A percentile compares a stretch with the other conserved stretches of the same genome.
phyloP scores from a whole-genome alignment of 208 protist species.

The Phytomonas francai region DNA sequence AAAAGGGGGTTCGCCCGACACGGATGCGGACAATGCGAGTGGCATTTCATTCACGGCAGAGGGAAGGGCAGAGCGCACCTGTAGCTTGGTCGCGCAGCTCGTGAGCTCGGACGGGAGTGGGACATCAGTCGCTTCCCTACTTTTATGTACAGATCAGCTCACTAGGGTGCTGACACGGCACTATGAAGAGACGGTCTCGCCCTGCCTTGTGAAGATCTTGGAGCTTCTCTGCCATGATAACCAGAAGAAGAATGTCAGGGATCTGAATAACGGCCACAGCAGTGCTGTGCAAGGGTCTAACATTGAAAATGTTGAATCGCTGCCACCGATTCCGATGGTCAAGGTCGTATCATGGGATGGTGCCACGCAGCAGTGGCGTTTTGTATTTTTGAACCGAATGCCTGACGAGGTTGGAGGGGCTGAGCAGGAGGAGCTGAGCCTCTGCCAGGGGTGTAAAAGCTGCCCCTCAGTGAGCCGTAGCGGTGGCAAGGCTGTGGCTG shows the following conservation, averaged over 20 bases:
- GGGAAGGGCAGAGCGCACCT: background rate
- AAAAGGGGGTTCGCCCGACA: background rate
- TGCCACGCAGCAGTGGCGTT: constrained; percentile 20
- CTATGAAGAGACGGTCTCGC: background rate
- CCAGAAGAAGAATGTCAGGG: background rate
- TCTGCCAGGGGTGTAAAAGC: background rate
- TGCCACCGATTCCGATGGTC: constrained; percentile 20
- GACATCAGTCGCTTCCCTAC: background rate
- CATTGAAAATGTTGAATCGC: background rate
- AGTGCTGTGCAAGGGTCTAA: background rate
- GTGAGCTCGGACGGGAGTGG: background rate
- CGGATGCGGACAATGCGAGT: background rate
- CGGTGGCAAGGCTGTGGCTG: constrained; percentile 7
- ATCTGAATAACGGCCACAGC: background rate
- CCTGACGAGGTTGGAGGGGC: constrained; percentile 13
- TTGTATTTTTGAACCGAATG: constrained; percentile 26
- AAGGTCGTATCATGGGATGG: constrained; percentile 21
- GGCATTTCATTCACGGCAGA: background rate
- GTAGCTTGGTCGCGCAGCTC: background rate
- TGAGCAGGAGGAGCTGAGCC: constrained; percentile 6
- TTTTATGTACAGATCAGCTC: background rate
- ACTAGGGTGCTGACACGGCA: background rate
- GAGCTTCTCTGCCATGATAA: background rate
- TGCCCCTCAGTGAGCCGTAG: background rate
- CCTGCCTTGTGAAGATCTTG: background rate